Evolutionary conservation across 257 asterid genomes (phyloP).

Genomic region (Galeopsis tetrahit): DNA sequence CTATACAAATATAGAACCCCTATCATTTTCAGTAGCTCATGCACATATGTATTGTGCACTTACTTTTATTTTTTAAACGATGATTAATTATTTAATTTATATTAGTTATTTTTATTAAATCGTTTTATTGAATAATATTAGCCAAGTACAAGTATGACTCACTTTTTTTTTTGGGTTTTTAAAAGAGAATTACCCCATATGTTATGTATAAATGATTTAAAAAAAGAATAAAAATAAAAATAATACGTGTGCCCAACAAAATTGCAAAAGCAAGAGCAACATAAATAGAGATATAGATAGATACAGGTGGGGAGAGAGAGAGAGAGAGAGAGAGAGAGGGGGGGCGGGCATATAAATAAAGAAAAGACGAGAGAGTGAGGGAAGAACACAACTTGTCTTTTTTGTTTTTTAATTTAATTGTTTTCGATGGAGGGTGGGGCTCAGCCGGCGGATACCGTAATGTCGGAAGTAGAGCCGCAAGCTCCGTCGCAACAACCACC

Average conservation of each 20-base stretch:
- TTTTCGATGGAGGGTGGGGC: constrained; percentile 72
- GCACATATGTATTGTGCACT: no score
- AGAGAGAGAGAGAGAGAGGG: background rate
- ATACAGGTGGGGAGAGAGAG: background rate
- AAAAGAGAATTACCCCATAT: no score
- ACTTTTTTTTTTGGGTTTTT: no score
- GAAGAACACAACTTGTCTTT: constrained; percentile 27
- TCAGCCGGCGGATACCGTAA: constrained; percentile 82
- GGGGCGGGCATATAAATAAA: constrained; percentile 28
- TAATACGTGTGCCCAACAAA: constrained; percentile 16
- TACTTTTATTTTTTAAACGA: no score
- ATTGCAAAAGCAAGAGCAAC: background rate
- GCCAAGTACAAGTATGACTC: no score
- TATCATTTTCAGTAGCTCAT: no score
- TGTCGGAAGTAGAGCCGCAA: constrained; percentile 78
- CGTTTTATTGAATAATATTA: no score
- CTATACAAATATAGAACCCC: background rate
- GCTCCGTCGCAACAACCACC: constrained; percentile 40
- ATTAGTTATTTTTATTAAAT: no score
- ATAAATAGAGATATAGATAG: background rate
- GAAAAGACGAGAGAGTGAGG: constrained; percentile 27
- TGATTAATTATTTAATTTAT: no score
- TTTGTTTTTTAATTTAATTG: background rate
- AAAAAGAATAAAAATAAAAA: background rate
- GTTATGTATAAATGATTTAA: no score